Conservation (phyloP, 1,139 yeast genomes). For the Wickerhamiella pararugosa region DNA sequence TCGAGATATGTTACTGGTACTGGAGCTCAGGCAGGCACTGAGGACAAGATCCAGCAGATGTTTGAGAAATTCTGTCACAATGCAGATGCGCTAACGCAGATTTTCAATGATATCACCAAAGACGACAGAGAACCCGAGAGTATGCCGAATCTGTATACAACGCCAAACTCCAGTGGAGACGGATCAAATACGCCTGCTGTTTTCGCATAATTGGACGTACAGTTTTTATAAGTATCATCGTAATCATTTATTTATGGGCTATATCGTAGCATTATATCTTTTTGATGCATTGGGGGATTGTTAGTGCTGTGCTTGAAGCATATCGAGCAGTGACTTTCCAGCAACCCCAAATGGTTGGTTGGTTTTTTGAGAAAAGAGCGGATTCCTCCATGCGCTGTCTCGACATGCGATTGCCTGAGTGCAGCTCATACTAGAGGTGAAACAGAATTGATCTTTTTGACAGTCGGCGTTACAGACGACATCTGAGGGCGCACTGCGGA, state of each 20-base stretch:
- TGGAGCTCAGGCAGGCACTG: constrained; percentile 9
- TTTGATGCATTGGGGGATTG: neutral
- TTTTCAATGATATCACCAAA: constrained; percentile 33
- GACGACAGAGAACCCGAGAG: too few species aligned
- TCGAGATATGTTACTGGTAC: constrained; percentile 16
- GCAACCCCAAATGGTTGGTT: constrained; percentile 1
- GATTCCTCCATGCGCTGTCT: neutral
- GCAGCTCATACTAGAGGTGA: constrained; percentile 19
- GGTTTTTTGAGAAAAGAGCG: neutral
- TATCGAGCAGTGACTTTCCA: neutral
- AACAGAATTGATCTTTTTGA: constrained; percentile 20
- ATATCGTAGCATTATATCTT: too few species aligned
- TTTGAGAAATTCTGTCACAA: constrained; percentile 51
- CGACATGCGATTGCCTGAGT: constrained; percentile 17
- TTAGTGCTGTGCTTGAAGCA: neutral
- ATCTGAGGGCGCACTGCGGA: constrained; percentile 36
- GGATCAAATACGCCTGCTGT: too few species aligned
- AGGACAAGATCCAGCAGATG: constrained; percentile 52
- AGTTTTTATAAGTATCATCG: too few species aligned
- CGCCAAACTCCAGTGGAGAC: too few species aligned
- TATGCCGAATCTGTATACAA: too few species aligned
- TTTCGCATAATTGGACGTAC: too few species aligned
- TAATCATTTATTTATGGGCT: too few species aligned
- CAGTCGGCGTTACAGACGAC: constrained; percentile 19
- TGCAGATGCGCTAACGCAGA: constrained; percentile 30